These are phyloP conservation scores for Astrothelium macrocarpum DNA, from an alignment of 495 filamentous ascomycete genomes.

Conservation along the genomic window DNA sequence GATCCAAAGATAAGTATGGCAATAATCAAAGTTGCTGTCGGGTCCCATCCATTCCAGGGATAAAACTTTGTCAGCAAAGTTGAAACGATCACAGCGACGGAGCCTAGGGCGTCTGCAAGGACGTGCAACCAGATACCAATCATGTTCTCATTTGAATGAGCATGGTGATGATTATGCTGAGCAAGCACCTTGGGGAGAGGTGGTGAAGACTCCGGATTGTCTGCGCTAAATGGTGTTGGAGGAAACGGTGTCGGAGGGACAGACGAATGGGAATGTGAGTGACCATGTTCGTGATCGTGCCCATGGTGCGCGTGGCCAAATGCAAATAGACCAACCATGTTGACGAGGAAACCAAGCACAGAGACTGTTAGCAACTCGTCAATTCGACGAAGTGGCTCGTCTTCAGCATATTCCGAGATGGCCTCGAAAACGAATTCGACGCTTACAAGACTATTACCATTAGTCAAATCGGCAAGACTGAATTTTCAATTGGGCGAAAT, in stretches of 20 bases:
- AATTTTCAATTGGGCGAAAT: constrained; percentile 17
- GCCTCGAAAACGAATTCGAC: constrained; percentile 96
- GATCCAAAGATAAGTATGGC: constrained; percentile 85
- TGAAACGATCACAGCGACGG: constrained; percentile 86
- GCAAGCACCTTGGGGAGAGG: constrained; percentile 1
- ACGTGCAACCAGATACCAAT: constrained; percentile 97
- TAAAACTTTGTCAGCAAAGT: constrained; percentile 78
- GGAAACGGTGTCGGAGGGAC: constrained; percentile 19
- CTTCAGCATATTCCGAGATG: constrained; percentile 72
- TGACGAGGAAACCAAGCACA: constrained; percentile 73
- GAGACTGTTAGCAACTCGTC: constrained; percentile 84
- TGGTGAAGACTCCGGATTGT: neutral
- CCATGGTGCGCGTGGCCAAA: constrained; percentile 60
- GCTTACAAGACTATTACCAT: constrained; percentile 65
- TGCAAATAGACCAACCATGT: constrained; percentile 81
- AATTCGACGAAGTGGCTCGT: constrained; percentile 70
- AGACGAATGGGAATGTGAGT: constrained; percentile 20
- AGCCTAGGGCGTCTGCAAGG: constrained; percentile 87
- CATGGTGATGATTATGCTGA: constrained; percentile 28
- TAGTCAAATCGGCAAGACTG: constrained; percentile 17
- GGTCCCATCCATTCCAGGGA: constrained; percentile 92
- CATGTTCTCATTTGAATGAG: constrained; percentile 93
- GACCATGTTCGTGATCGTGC: constrained; percentile 49
- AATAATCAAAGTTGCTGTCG: constrained; percentile 86
- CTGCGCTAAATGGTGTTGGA: neutral